Percentiles rank a stretch among this genome's conserved stretches.
Evolutionary conservation across 257 asterid genomes (phyloP).

Genomic region (Ligustrum vulgare): DNA sequence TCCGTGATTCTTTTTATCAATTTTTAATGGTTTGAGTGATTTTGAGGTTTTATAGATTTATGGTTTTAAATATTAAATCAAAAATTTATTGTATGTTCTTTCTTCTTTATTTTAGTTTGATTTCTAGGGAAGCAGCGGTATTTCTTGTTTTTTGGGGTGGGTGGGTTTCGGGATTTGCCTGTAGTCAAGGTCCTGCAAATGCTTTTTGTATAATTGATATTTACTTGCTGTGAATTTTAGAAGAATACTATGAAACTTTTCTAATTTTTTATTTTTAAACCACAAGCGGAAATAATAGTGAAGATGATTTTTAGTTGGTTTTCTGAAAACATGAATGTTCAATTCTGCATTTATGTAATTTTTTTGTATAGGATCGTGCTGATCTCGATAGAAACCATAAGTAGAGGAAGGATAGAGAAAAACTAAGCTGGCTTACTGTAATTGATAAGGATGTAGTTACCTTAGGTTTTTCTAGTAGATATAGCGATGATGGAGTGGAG

Average conservation of each 20-base stretch:
- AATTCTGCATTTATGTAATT: neutral
- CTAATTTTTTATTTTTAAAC: neutral
- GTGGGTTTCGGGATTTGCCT: slow-evolving; percentile 1
- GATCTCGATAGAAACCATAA: neutral
- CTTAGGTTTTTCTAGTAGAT: neutral
- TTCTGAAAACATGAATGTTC: neutral
- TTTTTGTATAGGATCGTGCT: neutral
- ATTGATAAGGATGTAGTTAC: neutral
- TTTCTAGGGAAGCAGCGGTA: slow-evolving; percentile 1
- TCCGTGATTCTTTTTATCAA: slow-evolving; percentile 18
- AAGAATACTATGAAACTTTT: slow-evolving; percentile 1
- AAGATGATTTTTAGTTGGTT: slow-evolving; percentile 6
- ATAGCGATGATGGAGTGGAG: neutral
- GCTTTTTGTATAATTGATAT: neutral
- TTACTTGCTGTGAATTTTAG: neutral
- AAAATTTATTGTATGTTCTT: neutral
- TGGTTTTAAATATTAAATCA: neutral
- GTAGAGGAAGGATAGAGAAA: neutral
- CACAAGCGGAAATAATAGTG: slow-evolving; percentile 7
- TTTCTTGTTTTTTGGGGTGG: neutral
- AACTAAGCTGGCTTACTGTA: neutral
- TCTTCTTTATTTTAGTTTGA: slow-evolving; percentile 11
- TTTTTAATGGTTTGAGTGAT: slow-evolving; percentile 20
- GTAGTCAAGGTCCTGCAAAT: slow-evolving; percentile 2
- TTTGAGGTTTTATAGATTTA: neutral